Evolutionary conservation across 129 eudicot species (phyloP), one percentile per base, ranked within the genome.

Genomic region (Chrysanthemum makinoi): DNA sequence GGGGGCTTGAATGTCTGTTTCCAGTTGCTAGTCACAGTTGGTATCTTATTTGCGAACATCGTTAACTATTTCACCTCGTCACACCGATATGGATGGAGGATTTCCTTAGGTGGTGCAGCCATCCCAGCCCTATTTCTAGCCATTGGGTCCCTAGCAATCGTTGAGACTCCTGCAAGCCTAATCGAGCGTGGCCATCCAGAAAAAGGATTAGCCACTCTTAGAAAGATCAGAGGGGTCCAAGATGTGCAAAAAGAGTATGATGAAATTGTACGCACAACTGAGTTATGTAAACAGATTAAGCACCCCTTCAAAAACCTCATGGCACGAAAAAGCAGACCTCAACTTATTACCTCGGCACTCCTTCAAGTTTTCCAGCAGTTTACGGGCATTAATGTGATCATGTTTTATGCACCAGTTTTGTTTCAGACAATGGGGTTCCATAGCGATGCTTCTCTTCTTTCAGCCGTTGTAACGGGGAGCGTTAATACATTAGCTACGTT

Each of bases 391-490:
- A 89, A 89, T 50, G 91, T 81, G 28, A 86, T 89, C 64, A 86
- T 86, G 91, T 86, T 89, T 65, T 89, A 89, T 30, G 91, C 96
- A 0, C 96, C 96, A 0, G 87, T 88, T 2, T 61, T 88, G 76
- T 88, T 88, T 58, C 91, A 89, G 59, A 89, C 96, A 3, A 81
- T 89, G 87, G 96, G 96, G 24, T 68, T 89, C 2, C 70, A 72
- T 16, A 66, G 63, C 0, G 80, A 84, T 52, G 96, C 87, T 0
- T 83, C 91, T 10, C 53, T 89, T 12, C 49, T 89, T 13, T 89
- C 96, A 1, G 76, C 96, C 43, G 87, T 82, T 20, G 69, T 86
- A 2, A 86, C 91, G 0, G 91, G 91, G n/a, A 1, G 65, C 0
- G 49, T 88, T 58, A 88, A 88, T 35, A 11, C 64, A 2, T 6